phyloP scores from a whole-genome alignment of 202 grass and related monocot genomes.

The Hordeum pubiflorum region DNA sequence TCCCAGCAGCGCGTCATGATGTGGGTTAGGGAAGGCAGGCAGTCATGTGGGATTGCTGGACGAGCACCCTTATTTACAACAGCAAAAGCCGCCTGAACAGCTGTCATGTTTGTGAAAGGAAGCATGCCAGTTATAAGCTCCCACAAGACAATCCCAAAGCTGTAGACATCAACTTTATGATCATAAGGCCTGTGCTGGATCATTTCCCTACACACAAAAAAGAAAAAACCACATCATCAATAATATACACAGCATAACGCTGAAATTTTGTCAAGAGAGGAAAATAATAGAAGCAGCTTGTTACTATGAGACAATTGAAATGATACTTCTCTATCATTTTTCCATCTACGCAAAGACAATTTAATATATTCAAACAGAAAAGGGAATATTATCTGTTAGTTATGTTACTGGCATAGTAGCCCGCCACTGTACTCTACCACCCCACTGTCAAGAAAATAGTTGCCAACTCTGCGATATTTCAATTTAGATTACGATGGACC shows the following conservation, averaged over 20 bases:
- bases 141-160: slow-evolving; percentile 73
- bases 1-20: slow-evolving; percentile 97
- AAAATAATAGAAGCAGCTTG: slow-evolving; percentile 10
- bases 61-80: slow-evolving; percentile 84
- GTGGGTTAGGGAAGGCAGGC: slow-evolving; percentile 61
- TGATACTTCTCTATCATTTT: not conserved
- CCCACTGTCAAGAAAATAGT: not conserved
- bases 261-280: not conserved
- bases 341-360: not conserved
- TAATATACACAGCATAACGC: not conserved
- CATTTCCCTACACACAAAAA: slow-evolving; percentile 59
- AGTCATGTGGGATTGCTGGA: slow-evolving; percentile 63
- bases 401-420: not conserved
- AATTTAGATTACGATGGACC: not conserved
- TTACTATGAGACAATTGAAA: not conserved
- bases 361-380: slow-evolving; percentile 8
- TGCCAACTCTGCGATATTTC: not conserved
- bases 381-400: not conserved
- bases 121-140: slow-evolving; percentile 90
- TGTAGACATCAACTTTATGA: slow-evolving; percentile 83
- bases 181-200: slow-evolving; percentile 77
- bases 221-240: slow-evolving; percentile 13
- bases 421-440: not conserved
- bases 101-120: slow-evolving; percentile 75
- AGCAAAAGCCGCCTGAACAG: slow-evolving; percentile 75